These are phyloP conservation scores for Colletotrichum ledebouriae DNA, from an alignment of 2,329 filamentous ascomycete genomes.

Conservation along the genomic window DNA sequence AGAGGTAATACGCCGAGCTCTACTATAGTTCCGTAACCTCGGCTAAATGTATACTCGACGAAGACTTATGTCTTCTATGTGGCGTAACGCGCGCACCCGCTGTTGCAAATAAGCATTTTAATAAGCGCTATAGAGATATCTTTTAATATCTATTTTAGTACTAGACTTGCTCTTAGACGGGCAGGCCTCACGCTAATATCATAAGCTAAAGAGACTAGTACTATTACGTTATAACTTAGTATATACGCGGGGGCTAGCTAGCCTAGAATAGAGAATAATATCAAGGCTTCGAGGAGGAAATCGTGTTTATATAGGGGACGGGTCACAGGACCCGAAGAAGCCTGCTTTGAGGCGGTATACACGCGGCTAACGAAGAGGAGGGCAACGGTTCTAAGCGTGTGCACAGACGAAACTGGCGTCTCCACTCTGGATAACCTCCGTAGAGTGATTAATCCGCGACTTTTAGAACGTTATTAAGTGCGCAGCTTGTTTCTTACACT, in stretches of 20 bases:
- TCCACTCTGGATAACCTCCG: not conserved
- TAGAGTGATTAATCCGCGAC: no score
- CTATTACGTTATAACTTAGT: not conserved
- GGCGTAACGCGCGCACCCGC: no score
- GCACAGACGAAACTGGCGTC: not conserved
- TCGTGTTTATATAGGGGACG: no score
- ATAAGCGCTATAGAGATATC: not conserved
- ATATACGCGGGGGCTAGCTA: not conserved
- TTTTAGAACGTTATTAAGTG: no score
- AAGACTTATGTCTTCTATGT: no score
- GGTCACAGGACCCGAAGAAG: no score
- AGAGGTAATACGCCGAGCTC: no score
- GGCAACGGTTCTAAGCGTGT: not conserved
- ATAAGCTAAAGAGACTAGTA: not conserved
- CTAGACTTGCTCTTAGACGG: not conserved
- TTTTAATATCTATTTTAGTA: not conserved
- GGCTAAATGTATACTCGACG: no score
- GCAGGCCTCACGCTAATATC: not conserved
- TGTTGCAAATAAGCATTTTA: not conserved
- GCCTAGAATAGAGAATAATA: not conserved
- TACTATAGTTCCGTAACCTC: no score
- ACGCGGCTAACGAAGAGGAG: not conserved
- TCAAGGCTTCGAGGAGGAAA: not conserved
- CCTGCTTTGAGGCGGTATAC: not conserved
- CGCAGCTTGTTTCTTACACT: no score